A percentile compares a stretch with the other conserved stretches of the same genome.
phyloP scores from a whole-genome alignment of 805 yeast species.

The Suhomyces emberorum region DNA sequence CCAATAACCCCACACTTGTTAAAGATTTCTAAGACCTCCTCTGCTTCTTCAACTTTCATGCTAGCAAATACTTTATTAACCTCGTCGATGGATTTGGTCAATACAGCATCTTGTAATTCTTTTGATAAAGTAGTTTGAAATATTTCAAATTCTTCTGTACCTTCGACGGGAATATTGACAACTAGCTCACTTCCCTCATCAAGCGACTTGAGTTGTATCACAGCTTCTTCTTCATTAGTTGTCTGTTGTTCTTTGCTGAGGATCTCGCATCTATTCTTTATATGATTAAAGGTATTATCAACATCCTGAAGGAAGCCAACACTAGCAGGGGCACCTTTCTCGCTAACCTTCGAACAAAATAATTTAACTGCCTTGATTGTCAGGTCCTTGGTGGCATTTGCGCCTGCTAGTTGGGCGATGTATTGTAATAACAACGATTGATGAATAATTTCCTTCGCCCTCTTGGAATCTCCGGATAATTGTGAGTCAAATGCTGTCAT shows the following conservation, averaged over 20 bases:
- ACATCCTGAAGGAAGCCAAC: constrained; percentile 73
- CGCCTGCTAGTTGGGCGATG: constrained; percentile 45
- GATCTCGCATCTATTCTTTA: constrained; percentile 68
- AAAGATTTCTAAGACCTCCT: constrained; percentile 65
- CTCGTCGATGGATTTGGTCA: constrained; percentile 65
- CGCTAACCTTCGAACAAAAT: constrained; percentile 63
- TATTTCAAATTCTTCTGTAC: constrained; percentile 52
- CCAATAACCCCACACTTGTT: constrained; percentile 82
- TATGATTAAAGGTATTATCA: constrained; percentile 69
- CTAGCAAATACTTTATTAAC: constrained; percentile 80
- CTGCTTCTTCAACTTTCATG: constrained; percentile 76
- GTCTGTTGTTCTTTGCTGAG: constrained; percentile 50
- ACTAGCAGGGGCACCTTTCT: constrained; percentile 55
- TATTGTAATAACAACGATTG: constrained; percentile 81
- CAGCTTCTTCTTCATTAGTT: constrained; percentile 56
- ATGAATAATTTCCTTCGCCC: constrained; percentile 66
- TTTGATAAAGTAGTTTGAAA: constrained; percentile 55
- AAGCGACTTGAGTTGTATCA: constrained; percentile 82
- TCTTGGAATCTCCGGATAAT: constrained; percentile 52
- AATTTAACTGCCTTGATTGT: constrained; percentile 49
- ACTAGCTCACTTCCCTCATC: constrained; percentile 78
- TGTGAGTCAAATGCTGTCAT: constrained; percentile 90
- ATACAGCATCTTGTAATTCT: constrained; percentile 72
- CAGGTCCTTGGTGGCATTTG: constrained; percentile 26
- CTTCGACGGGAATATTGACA: constrained; percentile 62